Evolutionary conservation across 2,329 filamentous ascomycete genomes (phyloP), one percentile per base, ranked within the genome.

Genomic region (Xylariaceae sp.): DNA sequence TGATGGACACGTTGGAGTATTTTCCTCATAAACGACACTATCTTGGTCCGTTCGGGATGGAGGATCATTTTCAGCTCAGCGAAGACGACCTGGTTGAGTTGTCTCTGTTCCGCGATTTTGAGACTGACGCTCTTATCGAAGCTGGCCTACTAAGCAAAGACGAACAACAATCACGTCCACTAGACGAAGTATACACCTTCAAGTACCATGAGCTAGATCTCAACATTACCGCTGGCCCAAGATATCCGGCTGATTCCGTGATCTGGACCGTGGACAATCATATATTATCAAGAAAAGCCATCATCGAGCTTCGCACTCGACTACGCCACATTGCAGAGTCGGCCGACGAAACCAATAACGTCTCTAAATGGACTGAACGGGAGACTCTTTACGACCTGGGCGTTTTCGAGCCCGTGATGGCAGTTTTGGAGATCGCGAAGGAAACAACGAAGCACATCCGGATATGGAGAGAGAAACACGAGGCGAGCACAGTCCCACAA

Each of bases 1-100:
- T n/a, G n/a, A n/a, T n/a, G n/a, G n/a, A n/a, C n/a, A n/a, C n/a
- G n/a, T n/a, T n/a, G n/a, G n/a, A n/a, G n/a, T n/a, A n/a, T n/a
- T n/a, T n/a, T n/a, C n/a, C n/a, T n/a, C n/a, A n/a, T n/a, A n/a
- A n/a, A n/a, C n/a, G n/a, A n/a, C n/a, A n/a, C n/a, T n/a, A n/a
- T n/a, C n/a, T n/a, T n/a, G n/a, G n/a, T n/a, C n/a, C n/a, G 19
- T 4, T 45, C 17, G 40, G 28, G 31, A 49, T 52, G 48, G 13
- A 37, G 26, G 19, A 37, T 9, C 15, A 34, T 18, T 12, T 19
- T 9, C 34, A 43, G 31, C 40, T 51, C 16, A 47, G 41, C 24
- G 55, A 57, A 6, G 54, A 60, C n/a, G 54, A 60, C 16, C 48
- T 54, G 18, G 34, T 54, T 39, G 50, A 60, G 43, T 45, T 59